Conservation (phyloP, 2,329 filamentous ascomycete species). For the Orbilia oligospora region DNA sequence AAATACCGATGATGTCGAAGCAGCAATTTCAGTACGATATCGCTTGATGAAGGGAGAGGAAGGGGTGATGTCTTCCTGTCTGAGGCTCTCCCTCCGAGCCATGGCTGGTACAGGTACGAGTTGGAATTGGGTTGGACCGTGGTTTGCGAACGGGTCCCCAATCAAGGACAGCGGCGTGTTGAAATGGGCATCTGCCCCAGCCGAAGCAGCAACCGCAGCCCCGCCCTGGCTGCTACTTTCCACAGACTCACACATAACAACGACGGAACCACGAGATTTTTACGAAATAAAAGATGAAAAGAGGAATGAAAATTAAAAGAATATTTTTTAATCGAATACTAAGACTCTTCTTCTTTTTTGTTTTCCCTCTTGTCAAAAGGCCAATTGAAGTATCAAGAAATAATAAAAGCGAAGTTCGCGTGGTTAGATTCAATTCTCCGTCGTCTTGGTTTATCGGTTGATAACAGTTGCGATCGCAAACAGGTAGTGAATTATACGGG, state of each 20-base stretch:
- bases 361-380: not conserved
- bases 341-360: not conserved
- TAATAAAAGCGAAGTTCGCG: not conserved
- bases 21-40: slow-evolving; percentile 85
- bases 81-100: slow-evolving; percentile 59
- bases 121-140: slow-evolving; percentile 52
- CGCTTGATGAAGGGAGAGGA: slow-evolving; percentile 74
- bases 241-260: slow-evolving; percentile 48
- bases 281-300: slow-evolving; percentile 9
- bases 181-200: slow-evolving; percentile 48
- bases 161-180: slow-evolving; percentile 58
- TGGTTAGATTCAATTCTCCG: not conserved
- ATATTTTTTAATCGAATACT: not conserved
- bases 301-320: not conserved
- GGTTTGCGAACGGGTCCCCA: slow-evolving; percentile 60
- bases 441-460: not conserved
- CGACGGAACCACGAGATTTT: slow-evolving; percentile 12
- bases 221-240: slow-evolving; percentile 25
- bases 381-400: not conserved
- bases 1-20: slow-evolving; percentile 66
- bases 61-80: slow-evolving; percentile 52
- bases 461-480: slow-evolving; percentile 5
- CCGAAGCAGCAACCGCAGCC: slow-evolving; percentile 35
- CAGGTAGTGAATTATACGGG: not conserved
- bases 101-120: slow-evolving; percentile 49